Evolutionary conservation across 495 filamentous ascomycete species (phyloP), one percentile per base, ranked within the genome.

Genomic region (Baudoinia panamericana): DNA sequence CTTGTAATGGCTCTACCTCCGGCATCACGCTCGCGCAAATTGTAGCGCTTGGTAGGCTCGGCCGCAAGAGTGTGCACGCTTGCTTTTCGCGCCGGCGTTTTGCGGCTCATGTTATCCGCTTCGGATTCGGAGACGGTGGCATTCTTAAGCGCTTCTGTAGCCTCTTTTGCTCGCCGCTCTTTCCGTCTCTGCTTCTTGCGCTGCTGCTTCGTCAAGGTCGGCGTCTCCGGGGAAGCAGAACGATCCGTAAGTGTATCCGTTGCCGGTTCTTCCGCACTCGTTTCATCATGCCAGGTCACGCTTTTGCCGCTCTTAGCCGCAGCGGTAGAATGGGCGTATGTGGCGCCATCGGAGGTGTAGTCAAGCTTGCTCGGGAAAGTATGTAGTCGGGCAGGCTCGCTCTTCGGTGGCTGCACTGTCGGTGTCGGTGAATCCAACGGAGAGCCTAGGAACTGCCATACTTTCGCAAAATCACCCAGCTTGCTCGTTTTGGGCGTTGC

Each of bases 381-480:
- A 17, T 11, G 21, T 26, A 35, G 16, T 19, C 22, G 27, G 27
- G 24, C 2, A 36, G 24, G 25, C 40, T 39, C 24, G 21, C 11
- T 26, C 30, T 42, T 36, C n/a, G 36, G 31, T 6, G 21, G 30
- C 13, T 48, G 31, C 4, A 54, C 35, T 19, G 29, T 19, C 7
- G 57, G 55, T 19, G 50, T 41, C 16, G 52, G 50, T 9, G 40
- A 31, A 21, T 51, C 40, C 8, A 37, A 18, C n/a, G 59, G 50
- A 17, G 56, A 45, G 27, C 55, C 61, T 18, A 69, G 50, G 41
- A 52, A 61, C 37, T 59, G 45, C 54, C 58, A 69, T 15, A 69
- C 30, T 28, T 52, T 62, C 29, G 51, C 49, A 38, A 69, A 69
- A 36, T 66, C 58, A 13, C 65, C 65, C 24, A 69, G 54, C n/a